Conservation (phyloP, 176 grass and related monocot genomes). For the Paspalum vaginatum region DNA sequence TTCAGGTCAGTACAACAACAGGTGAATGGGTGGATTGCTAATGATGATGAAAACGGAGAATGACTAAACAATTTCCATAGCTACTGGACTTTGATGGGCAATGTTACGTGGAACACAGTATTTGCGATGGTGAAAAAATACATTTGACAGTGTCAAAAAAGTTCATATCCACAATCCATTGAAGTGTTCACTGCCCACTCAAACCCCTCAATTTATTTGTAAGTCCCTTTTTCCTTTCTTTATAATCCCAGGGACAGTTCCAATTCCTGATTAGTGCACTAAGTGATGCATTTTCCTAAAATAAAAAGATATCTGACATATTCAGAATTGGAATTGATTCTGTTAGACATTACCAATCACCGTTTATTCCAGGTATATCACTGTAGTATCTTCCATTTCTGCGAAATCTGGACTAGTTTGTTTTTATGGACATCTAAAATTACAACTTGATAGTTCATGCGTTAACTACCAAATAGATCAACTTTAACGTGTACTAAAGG, state of each 20-base stretch:
- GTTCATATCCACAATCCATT: background rate
- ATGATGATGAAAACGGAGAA: background rate
- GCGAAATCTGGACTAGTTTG: background rate
- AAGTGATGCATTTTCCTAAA: background rate
- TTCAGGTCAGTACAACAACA: background rate
- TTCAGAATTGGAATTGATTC: background rate
- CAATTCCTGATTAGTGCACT: background rate
- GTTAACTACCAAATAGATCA: conserved; percentile 2
- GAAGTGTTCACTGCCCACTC: too few species aligned
- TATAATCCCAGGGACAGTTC: background rate
- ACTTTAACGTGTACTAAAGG: background rate
- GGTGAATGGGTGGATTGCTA: background rate
- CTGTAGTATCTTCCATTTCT: background rate
- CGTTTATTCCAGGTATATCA: background rate
- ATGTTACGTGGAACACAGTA: background rate
- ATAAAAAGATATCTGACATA: background rate
- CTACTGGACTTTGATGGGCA: background rate
- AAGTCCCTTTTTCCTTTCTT: background rate
- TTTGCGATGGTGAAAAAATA: background rate
- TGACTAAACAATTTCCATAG: background rate
- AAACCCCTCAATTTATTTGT: background rate
- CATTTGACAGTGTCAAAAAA: background rate
- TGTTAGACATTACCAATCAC: conserved; percentile 15
- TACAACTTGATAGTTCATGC: background rate
- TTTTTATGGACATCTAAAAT: background rate